Percentiles rank a stretch among this genome's conserved stretches.
These are phyloP conservation scores for Boechera retrofracta DNA, from an alignment of 345 rosid species.

Conservation along the genomic window DNA sequence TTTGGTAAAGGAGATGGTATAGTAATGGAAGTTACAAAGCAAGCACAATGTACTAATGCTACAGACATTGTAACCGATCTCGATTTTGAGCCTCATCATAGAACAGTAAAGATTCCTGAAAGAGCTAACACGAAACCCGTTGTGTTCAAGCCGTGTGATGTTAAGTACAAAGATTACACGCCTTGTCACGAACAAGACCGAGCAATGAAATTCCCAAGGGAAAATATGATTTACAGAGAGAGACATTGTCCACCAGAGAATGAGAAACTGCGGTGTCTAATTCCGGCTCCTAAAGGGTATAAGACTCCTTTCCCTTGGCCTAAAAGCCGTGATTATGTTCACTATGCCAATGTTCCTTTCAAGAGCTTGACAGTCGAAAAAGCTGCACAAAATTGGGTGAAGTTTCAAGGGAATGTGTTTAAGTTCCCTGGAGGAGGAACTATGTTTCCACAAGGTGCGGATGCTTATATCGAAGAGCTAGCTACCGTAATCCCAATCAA, in stretches of 20 bases:
- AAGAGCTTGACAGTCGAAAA: constrained; percentile 76
- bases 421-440: constrained; percentile 82
- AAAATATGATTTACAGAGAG: constrained; percentile 67
- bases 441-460: constrained; percentile 73
- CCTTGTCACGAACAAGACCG: constrained; percentile 73
- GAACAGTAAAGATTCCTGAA: constrained; percentile 54
- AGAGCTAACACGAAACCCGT: constrained; percentile 41
- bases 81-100: constrained; percentile 75
- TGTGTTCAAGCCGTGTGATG: constrained; percentile 54
- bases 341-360: constrained; percentile 71
- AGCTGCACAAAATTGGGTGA: constrained; percentile 78
- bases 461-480: constrained; percentile 61
- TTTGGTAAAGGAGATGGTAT: constrained; percentile 71
- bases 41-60: constrained; percentile 52
- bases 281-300: constrained; percentile 76
- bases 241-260: constrained; percentile 67
- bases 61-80: constrained; percentile 52
- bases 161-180: constrained; percentile 59
- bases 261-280: constrained; percentile 60
- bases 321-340: constrained; percentile 74
- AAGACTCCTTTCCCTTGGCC: constrained; percentile 76
- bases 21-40: constrained; percentile 56
- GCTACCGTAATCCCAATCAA: constrained; percentile 67
- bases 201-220: constrained; percentile 68
- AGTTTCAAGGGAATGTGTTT: constrained; percentile 69